Evolutionary conservation across 139 green algal species (phyloP).

Genomic region (Asterochloris sp.): DNA sequence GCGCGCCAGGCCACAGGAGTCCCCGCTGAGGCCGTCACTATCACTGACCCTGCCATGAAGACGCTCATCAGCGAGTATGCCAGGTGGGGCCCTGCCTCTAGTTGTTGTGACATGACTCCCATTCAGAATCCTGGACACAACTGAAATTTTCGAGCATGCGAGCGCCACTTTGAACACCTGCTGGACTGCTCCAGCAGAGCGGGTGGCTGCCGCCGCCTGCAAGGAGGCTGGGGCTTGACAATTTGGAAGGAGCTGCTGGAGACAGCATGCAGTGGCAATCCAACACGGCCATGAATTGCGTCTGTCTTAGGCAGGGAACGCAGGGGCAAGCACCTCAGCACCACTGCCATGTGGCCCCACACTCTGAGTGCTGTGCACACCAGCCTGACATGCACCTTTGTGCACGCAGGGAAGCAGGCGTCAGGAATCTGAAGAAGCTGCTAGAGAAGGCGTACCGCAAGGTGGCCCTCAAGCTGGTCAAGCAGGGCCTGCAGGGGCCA

Average conservation of each 20-base stretch:
- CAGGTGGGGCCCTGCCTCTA: constrained; percentile 2
- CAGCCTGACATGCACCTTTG: not conserved
- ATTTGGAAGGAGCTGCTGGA: no score
- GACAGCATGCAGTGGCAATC: no score
- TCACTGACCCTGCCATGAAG: constrained; percentile 77
- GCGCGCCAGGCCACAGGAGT: constrained; percentile 70
- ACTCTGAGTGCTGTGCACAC: not conserved
- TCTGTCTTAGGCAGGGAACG: no score
- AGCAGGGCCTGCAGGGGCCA: constrained; percentile 20
- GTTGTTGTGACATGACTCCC: constrained; percentile 8
- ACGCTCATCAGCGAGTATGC: constrained; percentile 85
- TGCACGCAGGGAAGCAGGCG: constrained; percentile 84
- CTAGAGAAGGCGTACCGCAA: constrained; percentile 98
- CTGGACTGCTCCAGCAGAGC: no score
- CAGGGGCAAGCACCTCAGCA: not conserved
- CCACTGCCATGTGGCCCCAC: not conserved
- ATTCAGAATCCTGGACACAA: no score
- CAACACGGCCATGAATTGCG: no score
- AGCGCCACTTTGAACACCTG: not conserved
- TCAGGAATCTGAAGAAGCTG: constrained; percentile 96
- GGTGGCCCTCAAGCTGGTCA: constrained; percentile 73
- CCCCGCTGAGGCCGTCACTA: constrained; percentile 40
- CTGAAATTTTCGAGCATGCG: not conserved
- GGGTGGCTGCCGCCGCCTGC: no score
- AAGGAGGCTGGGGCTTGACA: no score